phyloP scores from a whole-genome alignment of 768 basidiomycete genomes.

The Tulasnella sp. region DNA sequence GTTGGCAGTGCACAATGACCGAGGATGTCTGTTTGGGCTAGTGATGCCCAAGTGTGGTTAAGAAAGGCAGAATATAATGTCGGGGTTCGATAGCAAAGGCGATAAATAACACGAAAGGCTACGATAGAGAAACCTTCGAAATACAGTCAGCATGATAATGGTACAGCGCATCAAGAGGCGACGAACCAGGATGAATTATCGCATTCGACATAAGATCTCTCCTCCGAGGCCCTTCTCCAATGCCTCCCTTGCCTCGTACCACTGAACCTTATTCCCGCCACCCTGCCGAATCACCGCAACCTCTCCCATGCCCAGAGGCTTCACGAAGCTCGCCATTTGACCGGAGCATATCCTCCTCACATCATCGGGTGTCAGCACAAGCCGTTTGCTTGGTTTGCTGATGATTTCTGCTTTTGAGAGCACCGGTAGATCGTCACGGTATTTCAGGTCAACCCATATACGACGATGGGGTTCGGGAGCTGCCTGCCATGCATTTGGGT shows the following conservation, averaged over 20 bases:
- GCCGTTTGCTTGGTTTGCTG: constrained; percentile 75
- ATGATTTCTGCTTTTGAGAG: constrained; percentile 74
- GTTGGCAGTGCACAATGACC: not conserved
- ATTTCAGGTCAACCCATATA: constrained; percentile 94
- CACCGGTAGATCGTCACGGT: constrained; percentile 84
- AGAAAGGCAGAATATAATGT: not conserved
- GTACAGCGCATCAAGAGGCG: not conserved
- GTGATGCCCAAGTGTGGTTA: not conserved
- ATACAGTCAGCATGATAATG: not conserved
- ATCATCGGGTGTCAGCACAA: constrained; percentile 71
- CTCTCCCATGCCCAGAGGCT: constrained; percentile 88
- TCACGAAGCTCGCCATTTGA: constrained; percentile 70
- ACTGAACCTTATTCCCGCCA: constrained; percentile 60
- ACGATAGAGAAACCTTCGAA: not conserved
- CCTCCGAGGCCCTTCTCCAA: constrained; percentile 70
- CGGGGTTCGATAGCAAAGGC: not conserved
- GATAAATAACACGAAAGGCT: not conserved
- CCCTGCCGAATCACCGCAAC: constrained; percentile 78
- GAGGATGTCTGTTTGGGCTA: not conserved
- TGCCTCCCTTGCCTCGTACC: constrained; percentile 92
- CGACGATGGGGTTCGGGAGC: constrained; percentile 64
- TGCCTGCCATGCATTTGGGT: constrained; percentile 57
- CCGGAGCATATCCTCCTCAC: constrained; percentile 78
- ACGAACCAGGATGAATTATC: constrained; percentile 38
- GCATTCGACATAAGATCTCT: constrained; percentile 82